Base-by-base conservation (phyloP, 2,329 filamentous ascomycete species). In the Aspergillus fructus region DNA sequence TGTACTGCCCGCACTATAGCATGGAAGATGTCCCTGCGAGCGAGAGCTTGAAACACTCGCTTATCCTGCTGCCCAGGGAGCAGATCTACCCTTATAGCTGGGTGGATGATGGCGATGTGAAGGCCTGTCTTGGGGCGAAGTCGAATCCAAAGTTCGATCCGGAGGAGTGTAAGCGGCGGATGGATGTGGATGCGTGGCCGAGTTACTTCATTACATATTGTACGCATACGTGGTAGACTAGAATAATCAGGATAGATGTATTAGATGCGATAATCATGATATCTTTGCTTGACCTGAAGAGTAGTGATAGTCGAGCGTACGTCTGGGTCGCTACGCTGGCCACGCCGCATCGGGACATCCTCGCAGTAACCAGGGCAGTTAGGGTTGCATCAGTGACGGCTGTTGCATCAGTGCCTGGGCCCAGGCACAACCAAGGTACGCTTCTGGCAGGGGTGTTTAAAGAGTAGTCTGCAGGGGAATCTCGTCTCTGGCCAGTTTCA, bases 201-300 rank as follows among this genome's bases (percentile, higher is more conserved):
- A 65, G 63, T 49, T 65, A 65, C 45, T 65, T 65, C 23, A 65
- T 65, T 52, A 65, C 63, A 3, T 65, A 65, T 42, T 65, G 63
- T 55, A 65, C 63, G 12, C 63, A 65, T 58, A 58, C 61, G 3
- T 65, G 63, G 63, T 65, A 51, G 24, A 21, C 21, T 21, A 21
- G 21, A 21, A 21, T 21, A 4, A 21, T 21, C 21, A 21, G 21
- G 21, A 21, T 49, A 21, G 11, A 27, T 30, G 6, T 43, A 12
- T n/a, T 19, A 42, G 9, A 42, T 42, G n/a, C 11, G 12, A 42
- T 42, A 19, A 42, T n/a, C 40, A 42, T 42, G 40, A 30, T 30
- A 30, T 30, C 27, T 30, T 30, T 30, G 27, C 9, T 30, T 30
- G 27, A 30, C 27, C 34, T 15, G 34, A n/a, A 37, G 34, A 37